Conservation (phyloP, 495 filamentous ascomycete species). For the Penicillium cosmopolitanum region DNA sequence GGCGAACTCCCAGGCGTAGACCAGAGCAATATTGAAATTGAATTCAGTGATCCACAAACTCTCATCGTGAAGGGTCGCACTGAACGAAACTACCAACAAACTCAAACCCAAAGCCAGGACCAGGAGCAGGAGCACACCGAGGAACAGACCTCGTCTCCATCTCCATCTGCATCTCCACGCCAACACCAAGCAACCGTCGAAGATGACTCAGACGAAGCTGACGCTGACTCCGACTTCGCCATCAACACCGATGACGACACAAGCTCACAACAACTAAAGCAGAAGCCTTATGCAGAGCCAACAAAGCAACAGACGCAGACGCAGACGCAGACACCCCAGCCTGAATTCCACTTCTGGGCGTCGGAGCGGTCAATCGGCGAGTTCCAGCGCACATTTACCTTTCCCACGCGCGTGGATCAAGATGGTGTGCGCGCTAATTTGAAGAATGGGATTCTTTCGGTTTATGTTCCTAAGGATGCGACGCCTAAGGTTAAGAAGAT, state of each 20-base stretch:
- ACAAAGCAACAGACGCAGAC: slow-evolving; percentile 11
- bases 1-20: slow-evolving; percentile 87
- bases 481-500: slow-evolving; percentile 57
- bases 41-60: slow-evolving; percentile 81
- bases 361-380: slow-evolving; percentile 79
- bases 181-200: slow-evolving; percentile 64
- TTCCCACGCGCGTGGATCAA: slow-evolving; percentile 74
- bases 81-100: slow-evolving; percentile 53
- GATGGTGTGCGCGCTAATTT: slow-evolving; percentile 74
- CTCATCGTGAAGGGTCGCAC: slow-evolving; percentile 72
- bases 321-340: slow-evolving; percentile 25
- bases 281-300: background rate
- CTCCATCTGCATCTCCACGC: background rate
- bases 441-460: slow-evolving; percentile 73
- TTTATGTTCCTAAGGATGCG: slow-evolving; percentile 77
- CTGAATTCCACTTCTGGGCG: slow-evolving; percentile 71
- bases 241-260: slow-evolving; percentile 18
- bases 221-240: background rate
- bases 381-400: slow-evolving; percentile 79
- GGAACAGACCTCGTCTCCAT: slow-evolving; percentile 5
- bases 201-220: slow-evolving; percentile 54
- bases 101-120: too few species aligned
- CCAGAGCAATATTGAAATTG: slow-evolving; percentile 76
- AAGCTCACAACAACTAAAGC: slow-evolving; percentile 5
- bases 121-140: background rate